phyloP scores from a whole-genome alignment of 1,284 basidiomycete genomes.

The Porphyrellus sp. region DNA sequence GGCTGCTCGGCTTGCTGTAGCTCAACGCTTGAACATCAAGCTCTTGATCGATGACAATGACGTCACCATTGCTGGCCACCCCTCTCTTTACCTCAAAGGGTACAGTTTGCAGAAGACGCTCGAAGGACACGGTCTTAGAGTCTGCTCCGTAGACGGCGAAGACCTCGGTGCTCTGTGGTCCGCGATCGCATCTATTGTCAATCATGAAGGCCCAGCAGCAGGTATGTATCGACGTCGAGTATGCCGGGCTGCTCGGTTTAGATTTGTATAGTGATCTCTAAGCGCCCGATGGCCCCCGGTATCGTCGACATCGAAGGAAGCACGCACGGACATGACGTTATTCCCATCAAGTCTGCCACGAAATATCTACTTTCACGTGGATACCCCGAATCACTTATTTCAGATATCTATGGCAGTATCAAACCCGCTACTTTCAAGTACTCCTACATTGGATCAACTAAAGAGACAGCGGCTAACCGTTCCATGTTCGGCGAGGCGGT shows the following conservation, averaged over 20 bases:
- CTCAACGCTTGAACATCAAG: conserved; percentile 77
- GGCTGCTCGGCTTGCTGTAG: conserved; percentile 80
- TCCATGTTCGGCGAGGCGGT: conserved; percentile 83
- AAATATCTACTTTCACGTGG: conserved; percentile 69
- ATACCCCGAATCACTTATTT: conserved; percentile 49
- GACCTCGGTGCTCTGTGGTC: conserved; percentile 74
- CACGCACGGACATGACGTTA: conserved; percentile 79
- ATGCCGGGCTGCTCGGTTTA: neutral
- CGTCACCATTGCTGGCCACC: conserved; percentile 84
- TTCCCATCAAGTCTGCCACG: conserved; percentile 72
- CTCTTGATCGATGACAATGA: conserved; percentile 85
- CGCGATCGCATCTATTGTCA: conserved; percentile 55
- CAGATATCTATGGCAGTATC: conserved; percentile 61
- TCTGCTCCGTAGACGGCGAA: conserved; percentile 70
- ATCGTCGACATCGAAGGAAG: conserved; percentile 75
- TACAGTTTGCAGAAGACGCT: conserved; percentile 71
- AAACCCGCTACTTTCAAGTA: conserved; percentile 58
- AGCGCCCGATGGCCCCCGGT: conserved; percentile 79
- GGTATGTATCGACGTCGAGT: conserved; percentile 37
- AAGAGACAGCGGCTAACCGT: conserved; percentile 75
- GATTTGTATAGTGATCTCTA: conserved; percentile 50
- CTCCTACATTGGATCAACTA: conserved; percentile 63
- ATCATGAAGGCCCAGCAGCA: conserved; percentile 71
- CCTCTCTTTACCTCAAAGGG: conserved; percentile 78
- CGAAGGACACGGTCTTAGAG: conserved; percentile 75